Evolutionary conservation across 371 early-diverging fungal genomes (phyloP), one percentile per base, ranked within the genome.

Genomic region (Sporodiniella umbellata): DNA sequence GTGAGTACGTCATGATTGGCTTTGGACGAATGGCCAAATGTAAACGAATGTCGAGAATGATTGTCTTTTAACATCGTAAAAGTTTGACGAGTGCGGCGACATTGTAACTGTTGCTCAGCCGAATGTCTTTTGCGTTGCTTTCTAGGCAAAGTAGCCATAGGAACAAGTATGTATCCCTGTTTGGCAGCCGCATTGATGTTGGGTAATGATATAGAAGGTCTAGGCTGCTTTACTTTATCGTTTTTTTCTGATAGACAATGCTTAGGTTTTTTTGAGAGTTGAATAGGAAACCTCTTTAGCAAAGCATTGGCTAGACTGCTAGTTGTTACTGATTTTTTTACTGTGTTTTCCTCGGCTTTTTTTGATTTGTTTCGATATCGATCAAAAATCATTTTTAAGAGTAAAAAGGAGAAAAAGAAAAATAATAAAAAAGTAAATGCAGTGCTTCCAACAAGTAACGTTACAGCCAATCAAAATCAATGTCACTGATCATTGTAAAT

Each of bases 131-230:
- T 65, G 31, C 42, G 30, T 48, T 58, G 51, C 40, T 52, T 46
- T 42, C 30, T 22, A 26, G 37, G 48, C 23, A 31, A 19, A 44
- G 52, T 30, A 18, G 43, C 31, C 8, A 43, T 33, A 17, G 42
- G 44, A 38, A 31, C 15, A 4, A 47, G 18, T n/a, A 42, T 28
- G 25, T 44, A 18, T 39, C 31, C n/a, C 40, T 39, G 18, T 24
- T 48, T 35, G 15, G 25, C 22, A 24, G 33, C 42, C 14, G 46
- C 18, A 42, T 44, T 33, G 28, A 53, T 56, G 39, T 70, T 70
- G 21, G 75, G 75, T 50, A 70, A 48, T 8, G 70, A 70, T n/a
- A 68, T 38, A 14, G 71, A 70, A 24, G 60, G 64, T 37, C 75
- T 68, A 25, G 75, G 68, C 10, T 54, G 59, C 12, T 57, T 51